These are phyloP conservation scores for Cantharellus cinnabarinus DNA, from an alignment of 768 basidiomycete species.

Conservation along the genomic window DNA sequence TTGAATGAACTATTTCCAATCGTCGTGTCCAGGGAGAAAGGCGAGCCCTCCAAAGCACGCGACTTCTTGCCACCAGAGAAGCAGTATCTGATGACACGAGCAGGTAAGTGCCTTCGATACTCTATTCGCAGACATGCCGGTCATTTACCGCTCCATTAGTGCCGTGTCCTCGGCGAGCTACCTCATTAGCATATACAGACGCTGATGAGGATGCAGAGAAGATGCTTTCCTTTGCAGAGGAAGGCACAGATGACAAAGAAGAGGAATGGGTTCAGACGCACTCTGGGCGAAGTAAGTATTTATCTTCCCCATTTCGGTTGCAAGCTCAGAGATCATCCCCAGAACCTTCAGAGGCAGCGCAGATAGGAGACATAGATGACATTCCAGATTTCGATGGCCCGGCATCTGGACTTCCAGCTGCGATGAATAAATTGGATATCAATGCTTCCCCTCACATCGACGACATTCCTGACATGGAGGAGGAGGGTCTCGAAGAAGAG, in stretches of 20 bases:
- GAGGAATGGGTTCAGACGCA: conserved; percentile 99
- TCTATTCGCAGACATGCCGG: background rate
- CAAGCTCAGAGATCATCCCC: too few relatives aligned
- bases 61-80: conserved; percentile 92
- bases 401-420: conserved; percentile 7
- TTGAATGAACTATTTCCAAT: background rate
- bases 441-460: conserved; percentile 61
- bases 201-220: conserved; percentile 94
- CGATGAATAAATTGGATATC: conserved; percentile 4
- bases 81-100: conserved; percentile 88
- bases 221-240: conserved; percentile 53
- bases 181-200: conserved; percentile 81
- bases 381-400: conserved; percentile 65
- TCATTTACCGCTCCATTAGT: conserved; percentile 23
- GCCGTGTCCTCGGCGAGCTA: conserved; percentile 88
- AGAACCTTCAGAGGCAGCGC: conserved; percentile 26
- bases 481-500: conserved; percentile 71
- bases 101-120: conserved; percentile 21
- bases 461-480: conserved; percentile 98
- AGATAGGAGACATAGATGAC: conserved; percentile 53
- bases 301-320: background rate
- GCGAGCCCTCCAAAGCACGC: conserved; percentile 62
- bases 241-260: conserved; percentile 28
- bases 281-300: conserved; percentile 37
- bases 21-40: conserved; percentile 53